phyloP scores from a whole-genome alignment of 1,139 yeast species.

The Yamadazyma dushanensis region DNA sequence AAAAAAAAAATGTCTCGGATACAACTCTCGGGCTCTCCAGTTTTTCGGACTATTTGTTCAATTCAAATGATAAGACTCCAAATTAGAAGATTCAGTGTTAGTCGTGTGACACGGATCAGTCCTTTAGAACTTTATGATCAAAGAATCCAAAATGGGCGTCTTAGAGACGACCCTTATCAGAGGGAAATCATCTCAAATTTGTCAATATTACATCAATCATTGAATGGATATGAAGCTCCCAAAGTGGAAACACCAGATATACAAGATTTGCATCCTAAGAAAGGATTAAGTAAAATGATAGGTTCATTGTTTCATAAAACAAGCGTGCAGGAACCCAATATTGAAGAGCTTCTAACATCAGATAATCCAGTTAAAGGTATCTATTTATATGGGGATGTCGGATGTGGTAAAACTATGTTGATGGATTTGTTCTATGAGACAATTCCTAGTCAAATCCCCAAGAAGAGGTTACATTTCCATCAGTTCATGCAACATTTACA shows the following conservation, averaged over 20 bases:
- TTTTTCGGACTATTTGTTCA: too few species aligned
- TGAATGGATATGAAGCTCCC: slow-evolving; percentile 57
- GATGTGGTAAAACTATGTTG: slow-evolving; percentile 97
- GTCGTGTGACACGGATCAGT: slow-evolving; percentile 12
- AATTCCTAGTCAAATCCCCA: slow-evolving; percentile 72
- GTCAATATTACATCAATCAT: slow-evolving; percentile 49
- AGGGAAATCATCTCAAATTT: slow-evolving; percentile 58
- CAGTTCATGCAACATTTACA: slow-evolving; percentile 96
- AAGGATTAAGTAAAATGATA: slow-evolving; percentile 37
- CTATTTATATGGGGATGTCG: slow-evolving; percentile 94
- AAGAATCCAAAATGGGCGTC: slow-evolving; percentile 50
- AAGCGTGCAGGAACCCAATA: slow-evolving; percentile 14
- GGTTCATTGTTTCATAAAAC: slow-evolving; percentile 8
- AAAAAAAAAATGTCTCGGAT: too few species aligned
- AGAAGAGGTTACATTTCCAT: slow-evolving; percentile 86
- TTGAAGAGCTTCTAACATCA: slow-evolving; percentile 16
- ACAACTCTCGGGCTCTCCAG: too few species aligned
- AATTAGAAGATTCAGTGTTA: slow-evolving; percentile 4
- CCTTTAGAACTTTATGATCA: slow-evolving; percentile 66
- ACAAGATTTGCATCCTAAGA: slow-evolving; percentile 46
- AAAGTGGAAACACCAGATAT: slow-evolving; percentile 49
- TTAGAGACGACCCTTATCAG: slow-evolving; percentile 69
- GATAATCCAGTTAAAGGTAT: slow-evolving; percentile 65
- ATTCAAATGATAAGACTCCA: slow-evolving; percentile 3
- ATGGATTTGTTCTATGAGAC: slow-evolving; percentile 93